Conservation (phyloP, 2,329 filamentous ascomycete species). For the Trichoderma atroviride region DNA sequence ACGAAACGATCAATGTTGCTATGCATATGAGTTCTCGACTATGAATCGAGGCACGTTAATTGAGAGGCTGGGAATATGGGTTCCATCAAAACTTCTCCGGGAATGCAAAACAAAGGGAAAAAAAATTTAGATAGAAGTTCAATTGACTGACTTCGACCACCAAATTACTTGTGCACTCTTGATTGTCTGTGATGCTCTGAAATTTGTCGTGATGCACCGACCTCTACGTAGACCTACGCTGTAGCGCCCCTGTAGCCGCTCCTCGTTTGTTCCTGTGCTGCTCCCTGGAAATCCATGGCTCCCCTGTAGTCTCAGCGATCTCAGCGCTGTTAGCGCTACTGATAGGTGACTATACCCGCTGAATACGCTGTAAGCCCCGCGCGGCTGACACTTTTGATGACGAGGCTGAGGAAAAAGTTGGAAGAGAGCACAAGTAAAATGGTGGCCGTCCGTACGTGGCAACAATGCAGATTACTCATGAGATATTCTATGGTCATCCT, state of each 20-base stretch:
- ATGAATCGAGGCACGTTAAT: conserved; percentile 46
- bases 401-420: not conserved
- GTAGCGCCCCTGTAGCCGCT: not conserved
- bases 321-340: not conserved
- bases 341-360: not conserved
- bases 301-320: not conserved
- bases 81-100: conserved; percentile 47
- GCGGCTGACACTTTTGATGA: not conserved
- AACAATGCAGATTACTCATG: not conserved
- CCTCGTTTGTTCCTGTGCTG: not conserved
- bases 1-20: conserved; percentile 49
- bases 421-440: no score
- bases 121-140: conserved; percentile 53
- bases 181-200: no score
- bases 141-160: conserved; percentile 34
- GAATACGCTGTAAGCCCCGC: not conserved
- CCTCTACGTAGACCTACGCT: not conserved
- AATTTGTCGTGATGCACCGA: no score
- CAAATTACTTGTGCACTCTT: not conserved
- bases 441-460: no score
- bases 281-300: not conserved
- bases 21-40: conserved; percentile 48
- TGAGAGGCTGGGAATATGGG: conserved; percentile 47
- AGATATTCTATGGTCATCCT: not conserved
- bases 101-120: conserved; percentile 52